phyloP scores from a whole-genome alignment of 1,284 basidiomycete species.

The Polyporus tsugae region DNA sequence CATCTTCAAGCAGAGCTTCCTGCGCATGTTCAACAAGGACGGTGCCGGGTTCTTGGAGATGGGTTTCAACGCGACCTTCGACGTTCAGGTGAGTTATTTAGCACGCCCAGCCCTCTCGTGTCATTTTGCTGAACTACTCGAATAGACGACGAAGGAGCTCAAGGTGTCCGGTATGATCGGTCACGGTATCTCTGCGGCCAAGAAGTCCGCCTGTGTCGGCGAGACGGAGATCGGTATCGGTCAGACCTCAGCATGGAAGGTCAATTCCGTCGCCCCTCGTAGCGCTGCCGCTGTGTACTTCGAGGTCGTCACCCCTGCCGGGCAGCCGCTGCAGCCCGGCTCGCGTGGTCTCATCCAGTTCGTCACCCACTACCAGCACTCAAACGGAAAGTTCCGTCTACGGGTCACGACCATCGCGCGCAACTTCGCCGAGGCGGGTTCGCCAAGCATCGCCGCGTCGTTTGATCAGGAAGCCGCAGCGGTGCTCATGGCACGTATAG shows the following conservation, averaged over 20 bases:
- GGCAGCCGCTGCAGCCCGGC: constrained; percentile 90
- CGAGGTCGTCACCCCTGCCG: constrained; percentile 98
- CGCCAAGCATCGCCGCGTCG: constrained; percentile 90
- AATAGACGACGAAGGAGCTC: constrained; percentile 96
- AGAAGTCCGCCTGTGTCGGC: constrained; percentile 96
- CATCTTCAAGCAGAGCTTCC: constrained; percentile 99
- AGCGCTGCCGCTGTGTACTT: constrained; percentile 97
- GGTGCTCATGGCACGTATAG: constrained; percentile 98
- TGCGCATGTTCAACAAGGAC: constrained; percentile 94
- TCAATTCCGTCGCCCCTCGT: constrained; percentile 90
- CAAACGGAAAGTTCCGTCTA: constrained; percentile 92
- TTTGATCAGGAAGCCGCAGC: constrained; percentile 99
- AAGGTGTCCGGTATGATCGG: constrained; percentile 99
- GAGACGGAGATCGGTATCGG: constrained; percentile 99
- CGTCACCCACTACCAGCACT: constrained; percentile 98
- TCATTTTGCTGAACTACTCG: not conserved
- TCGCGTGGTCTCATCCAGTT: constrained; percentile 98
- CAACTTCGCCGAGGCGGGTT: constrained; percentile 97
- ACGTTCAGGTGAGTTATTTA: constrained; percentile 79
- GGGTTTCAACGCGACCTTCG: constrained; percentile 99
- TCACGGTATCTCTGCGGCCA: constrained; percentile 96
- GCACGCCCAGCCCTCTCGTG: constrained; percentile 4
- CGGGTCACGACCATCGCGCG: constrained; percentile 97
- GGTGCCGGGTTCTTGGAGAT: constrained; percentile 93
- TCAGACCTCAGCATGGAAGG: constrained; percentile 99